Evolutionary conservation across 108 stramenopile genomes (phyloP), one percentile per base, ranked within the genome.

Genomic region (Cyclotella sp.): DNA sequence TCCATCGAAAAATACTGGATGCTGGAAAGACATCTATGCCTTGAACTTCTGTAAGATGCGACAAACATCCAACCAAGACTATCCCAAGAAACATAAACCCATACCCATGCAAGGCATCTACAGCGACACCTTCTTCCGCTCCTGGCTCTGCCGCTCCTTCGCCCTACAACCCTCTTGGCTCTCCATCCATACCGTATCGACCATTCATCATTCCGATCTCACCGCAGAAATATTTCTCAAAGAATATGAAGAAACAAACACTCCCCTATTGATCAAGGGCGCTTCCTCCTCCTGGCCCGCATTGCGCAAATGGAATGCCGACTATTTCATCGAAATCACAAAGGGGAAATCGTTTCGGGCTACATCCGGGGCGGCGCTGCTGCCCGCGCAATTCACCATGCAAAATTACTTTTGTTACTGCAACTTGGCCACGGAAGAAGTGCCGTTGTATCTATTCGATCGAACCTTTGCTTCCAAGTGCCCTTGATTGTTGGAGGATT

Each of bases 401-500:
- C 66, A 83, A 19, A 81, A 89, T 63, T 95, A 91, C 63, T 63
- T 79, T 11, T 69, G 88, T 10, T 95, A 93, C 51, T 88, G 86
- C 53, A 26, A 63, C 1, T 59, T 40, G 3, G 68, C 84, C 39
- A 73, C 91, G 52, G 94, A 95, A 84, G 94, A 95, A 57, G 89
- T 90, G 0, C 94, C 94, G 6, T 62, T 95, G 42, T 95, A 95
- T 70, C 58, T 95, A 1, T 95, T 95, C 72, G 94, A 95, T 87
- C 86, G 94, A 54, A 88, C 89, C 3, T 92, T 92, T 44, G 81
- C 91, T 10, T 53, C 70, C 13, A 81, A 77, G 12, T 69, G 77
- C 27, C 83, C 85, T 15, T 63, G 47, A 9, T 34, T 90, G 14
- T 61, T 76, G 14, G 18, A 89, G 21, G 94, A 95, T 64, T 95